Base-by-base conservation (phyloP, 192 early-diverging fungal genomes). In the Geranomyces michiganensis region DNA sequence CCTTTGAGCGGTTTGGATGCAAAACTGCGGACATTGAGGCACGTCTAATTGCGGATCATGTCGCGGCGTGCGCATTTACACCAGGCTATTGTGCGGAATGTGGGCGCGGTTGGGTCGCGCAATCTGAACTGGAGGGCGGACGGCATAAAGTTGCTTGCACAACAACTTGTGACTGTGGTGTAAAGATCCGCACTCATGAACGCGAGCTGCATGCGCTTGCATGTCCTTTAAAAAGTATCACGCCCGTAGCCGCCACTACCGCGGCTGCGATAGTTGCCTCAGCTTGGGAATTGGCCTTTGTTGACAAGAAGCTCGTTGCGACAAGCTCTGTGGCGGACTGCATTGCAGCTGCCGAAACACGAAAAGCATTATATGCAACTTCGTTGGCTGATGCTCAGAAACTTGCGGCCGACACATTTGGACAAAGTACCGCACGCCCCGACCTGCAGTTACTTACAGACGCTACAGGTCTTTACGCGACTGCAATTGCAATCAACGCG, bases 241-340 rank as follows among this genome's bases (percentile, higher is more conserved):
- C 53, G 30, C 10, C 26, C 72, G 13, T 33, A 60, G n/a, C 10
- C 48, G 22, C 14, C 51, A 0, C 13, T 24, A 10, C 10, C 5
- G 36, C 36, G 36, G 36, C 36, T 41, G 36, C 36, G 53, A 30
- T 53, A 19, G 65, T 58, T 33, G 13, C 49, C 1, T n/a, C 68
- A 29, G 22, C 48, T 3, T 82, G 81, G 81, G 78, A 82, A 55
- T 17, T 17, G 22, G 70, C 22, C 13, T 48, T 79, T 33, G 66
- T 78, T 19, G 65, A 77, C 66, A 79, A 70, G 45, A 70, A 76
- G 30, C 27, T 15, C 5, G 3, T 41, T 7, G 47, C 24, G 0
- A 65, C 65, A 17, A 45, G 46, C 2, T 29, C 43, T 31, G 31
- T 70, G 0, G 72, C 70, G 21, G 62, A 24, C 1, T 75, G 72